Evolutionary conservation across 1,139 yeast species (phyloP), one percentile per base, ranked within the genome.

Genomic region (Blastobotrys buckinghamii): DNA sequence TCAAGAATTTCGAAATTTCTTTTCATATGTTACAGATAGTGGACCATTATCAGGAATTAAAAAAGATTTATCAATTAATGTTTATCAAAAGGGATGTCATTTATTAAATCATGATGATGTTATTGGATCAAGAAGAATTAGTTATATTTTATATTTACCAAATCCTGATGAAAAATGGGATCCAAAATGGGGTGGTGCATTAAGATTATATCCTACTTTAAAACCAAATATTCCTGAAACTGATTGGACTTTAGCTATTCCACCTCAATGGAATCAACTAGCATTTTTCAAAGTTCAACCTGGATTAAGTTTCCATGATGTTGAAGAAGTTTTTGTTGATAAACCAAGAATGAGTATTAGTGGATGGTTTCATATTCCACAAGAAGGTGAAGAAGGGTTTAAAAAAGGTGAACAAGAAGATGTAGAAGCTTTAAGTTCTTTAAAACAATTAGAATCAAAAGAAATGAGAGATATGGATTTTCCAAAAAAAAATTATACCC

Each of bases 361-460:
- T 62, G 99, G 99, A 0, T 94, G 99, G 99, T 94, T 92, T 65
- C 99, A 94, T 65, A 87, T 90, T 44, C 98, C 98, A 2, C 98
- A 92, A 63, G 73, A 71, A 9, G 97, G 96, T 12, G 98, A 94
- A 66, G 81, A 78, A 35, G 97, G 97, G 0, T 90, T 67, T 60
- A 53, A 54, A 39, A 80, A 79, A 24, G 95, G 92, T 6, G 95
- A 85, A 62, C 87, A 85, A 62, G 90, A 82, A 57, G 79, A 71
- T 48, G 80, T 85, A 1, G 90, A 83, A 53, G 83, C 87, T 1
- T 77, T 79, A 57, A 81, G 90, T 40, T 85, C 96, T 0, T 73
- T 90, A 53, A 87, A 87, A 56, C 94, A 82, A 63, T 70, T 90
- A 49, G 94, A 87, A 59, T 78, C 84, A 24, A 80, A 83, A 54